Percentiles rank a stretch among this genome's conserved stretches.
Conservation (phyloP, 345 rosid species). For the Lagerstroemia speciosa region DNA sequence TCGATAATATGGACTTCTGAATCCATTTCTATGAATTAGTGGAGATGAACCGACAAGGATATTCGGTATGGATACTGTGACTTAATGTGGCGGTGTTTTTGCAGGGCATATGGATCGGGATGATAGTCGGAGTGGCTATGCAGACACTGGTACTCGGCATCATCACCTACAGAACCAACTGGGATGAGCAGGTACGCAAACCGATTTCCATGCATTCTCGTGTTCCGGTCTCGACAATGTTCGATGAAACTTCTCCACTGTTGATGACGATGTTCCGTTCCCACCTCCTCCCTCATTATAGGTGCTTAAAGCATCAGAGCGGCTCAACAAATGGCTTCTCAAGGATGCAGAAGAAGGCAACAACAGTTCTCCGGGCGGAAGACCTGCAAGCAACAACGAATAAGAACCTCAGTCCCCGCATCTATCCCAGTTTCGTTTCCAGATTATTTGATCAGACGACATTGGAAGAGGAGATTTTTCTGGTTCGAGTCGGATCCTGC, state of each 20-base stretch:
- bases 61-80: neutral
- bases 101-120: slow-evolving; percentile 43
- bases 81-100: neutral
- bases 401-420: neutral
- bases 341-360: slow-evolving; percentile 5
- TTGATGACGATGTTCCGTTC: neutral
- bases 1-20: neutral
- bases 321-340: slow-evolving; percentile 15
- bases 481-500: neutral
- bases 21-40: neutral
- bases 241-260: neutral
- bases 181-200: slow-evolving; percentile 30
- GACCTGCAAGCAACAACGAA: neutral
- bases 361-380: neutral
- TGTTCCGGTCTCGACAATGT: neutral
- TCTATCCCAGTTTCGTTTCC: neutral
- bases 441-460: neutral
- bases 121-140: slow-evolving; percentile 26
- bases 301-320: slow-evolving; percentile 20
- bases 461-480: neutral
- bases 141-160: slow-evolving; percentile 28
- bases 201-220: neutral
- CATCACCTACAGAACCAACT: slow-evolving; percentile 32
- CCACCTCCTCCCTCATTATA: neutral
- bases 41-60: neutral